Percentiles rank a stretch among this genome's conserved stretches.
Conservation (phyloP, 202 grass and related monocot genomes). For the Schoenoplectus triqueter region DNA sequence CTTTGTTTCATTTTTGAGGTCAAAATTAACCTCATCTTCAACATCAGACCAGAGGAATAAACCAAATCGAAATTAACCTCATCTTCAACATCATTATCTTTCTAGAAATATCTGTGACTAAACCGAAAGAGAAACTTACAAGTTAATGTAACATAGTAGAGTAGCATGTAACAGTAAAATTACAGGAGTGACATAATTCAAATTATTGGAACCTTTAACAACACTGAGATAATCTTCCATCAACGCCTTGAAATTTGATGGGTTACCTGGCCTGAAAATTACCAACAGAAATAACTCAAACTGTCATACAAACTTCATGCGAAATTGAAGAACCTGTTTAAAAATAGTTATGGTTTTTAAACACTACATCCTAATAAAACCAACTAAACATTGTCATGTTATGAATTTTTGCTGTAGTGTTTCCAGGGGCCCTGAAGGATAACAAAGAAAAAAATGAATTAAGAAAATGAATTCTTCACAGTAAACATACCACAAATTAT, state of each 20-base stretch:
- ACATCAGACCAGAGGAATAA: too few species aligned
- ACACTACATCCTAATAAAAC: constrained; percentile 13
- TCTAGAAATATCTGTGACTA: constrained; percentile 71
- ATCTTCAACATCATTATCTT: constrained; percentile 63
- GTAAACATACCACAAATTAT: constrained; percentile 77
- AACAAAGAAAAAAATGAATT: constrained; percentile 27
- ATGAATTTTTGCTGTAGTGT: background rate
- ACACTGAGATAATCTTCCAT: constrained; percentile 74
- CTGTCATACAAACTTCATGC: background rate
- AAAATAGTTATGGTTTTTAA: background rate
- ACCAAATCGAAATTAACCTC: too few species aligned
- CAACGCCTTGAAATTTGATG: constrained; percentile 69
- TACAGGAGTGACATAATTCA: constrained; percentile 13
- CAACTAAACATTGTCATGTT: background rate
- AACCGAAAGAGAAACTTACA: background rate
- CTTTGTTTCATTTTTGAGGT: too few species aligned
- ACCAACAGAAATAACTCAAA: constrained; percentile 14
- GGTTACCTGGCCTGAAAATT: constrained; percentile 68
- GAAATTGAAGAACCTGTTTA: background rate
- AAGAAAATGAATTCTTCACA: constrained; percentile 1
- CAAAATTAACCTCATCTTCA: too few species aligned
- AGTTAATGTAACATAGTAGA: background rate
- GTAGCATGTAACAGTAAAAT: background rate
- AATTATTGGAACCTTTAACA: constrained; percentile 57
- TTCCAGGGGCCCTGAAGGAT: background rate